Evolutionary conservation across 257 asterid species (phyloP).

Genomic region (Salvia hispanica): DNA sequence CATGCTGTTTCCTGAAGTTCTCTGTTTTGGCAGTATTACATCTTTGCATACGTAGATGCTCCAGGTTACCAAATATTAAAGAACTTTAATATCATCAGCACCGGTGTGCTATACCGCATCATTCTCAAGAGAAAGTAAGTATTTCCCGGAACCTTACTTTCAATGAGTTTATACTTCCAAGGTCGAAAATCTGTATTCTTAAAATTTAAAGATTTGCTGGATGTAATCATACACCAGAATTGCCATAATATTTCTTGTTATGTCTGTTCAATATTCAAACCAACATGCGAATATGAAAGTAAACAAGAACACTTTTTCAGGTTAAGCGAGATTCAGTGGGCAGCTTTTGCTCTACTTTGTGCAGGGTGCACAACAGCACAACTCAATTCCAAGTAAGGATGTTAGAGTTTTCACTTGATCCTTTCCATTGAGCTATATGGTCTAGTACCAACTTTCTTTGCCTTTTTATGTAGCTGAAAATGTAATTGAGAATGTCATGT

Average conservation of each 20-base stretch:
- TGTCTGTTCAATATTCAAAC: constrained; percentile 17
- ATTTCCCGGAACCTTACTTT: constrained; percentile 24
- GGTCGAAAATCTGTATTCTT: constrained; percentile 6
- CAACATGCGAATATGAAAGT: constrained; percentile 15
- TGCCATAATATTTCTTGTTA: constrained; percentile 7
- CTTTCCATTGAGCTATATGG: constrained; percentile 1
- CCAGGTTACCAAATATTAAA: constrained; percentile 98
- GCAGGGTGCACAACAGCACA: constrained; percentile 99
- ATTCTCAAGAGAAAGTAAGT: constrained; percentile 91
- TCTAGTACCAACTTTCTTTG: background rate
- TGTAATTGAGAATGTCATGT: constrained; percentile 6
- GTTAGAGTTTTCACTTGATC: background rate
- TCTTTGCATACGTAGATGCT: constrained; percentile 98
- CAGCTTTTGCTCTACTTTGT: constrained; percentile 88
- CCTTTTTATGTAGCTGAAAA: constrained; percentile 1
- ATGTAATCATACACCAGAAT: constrained; percentile 17
- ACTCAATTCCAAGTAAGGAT: constrained; percentile 83
- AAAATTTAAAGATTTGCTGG: constrained; percentile 5
- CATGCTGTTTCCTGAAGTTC: constrained; percentile 33
- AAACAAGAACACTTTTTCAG: constrained; percentile 40
- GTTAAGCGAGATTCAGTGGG: constrained; percentile 97
- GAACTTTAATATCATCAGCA: constrained; percentile 95
- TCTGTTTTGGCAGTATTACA: constrained; percentile 78
- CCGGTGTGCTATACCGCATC: constrained; percentile 86
- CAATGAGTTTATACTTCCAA: constrained; percentile 25